Evolutionary conservation across 305 asterid species (phyloP), one percentile per base, ranked within the genome.

Genomic region (Lippia alba): DNA sequence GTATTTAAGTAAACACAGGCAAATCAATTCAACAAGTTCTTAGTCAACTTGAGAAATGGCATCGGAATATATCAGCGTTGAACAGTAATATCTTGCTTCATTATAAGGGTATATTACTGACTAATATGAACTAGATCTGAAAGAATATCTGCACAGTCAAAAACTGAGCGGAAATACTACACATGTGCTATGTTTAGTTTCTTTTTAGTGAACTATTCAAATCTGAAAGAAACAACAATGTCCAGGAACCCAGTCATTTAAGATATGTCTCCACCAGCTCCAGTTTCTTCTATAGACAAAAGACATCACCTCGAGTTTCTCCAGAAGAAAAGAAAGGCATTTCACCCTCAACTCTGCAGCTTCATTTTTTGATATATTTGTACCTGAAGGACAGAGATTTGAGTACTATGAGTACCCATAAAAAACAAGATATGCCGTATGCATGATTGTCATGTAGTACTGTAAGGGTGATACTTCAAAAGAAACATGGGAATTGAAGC

Each of bases 331-430:
- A 40, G 81, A 79, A 63, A 94, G 79, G 82, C 94, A 89, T 74
- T 86, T 83, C 74, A 44, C 68, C 81, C 90, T 85, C 84, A 92
- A 75, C 72, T 84, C 83, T 49, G 87, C 86, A 24, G 98, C 96
- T 65, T 89, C 98, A 76, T 15, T 79, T 86, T 83, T 87, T 71
- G 99, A 85, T 67, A 92, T 83, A 83, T 74, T 80, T 75, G 96
- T 82, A 79, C 99, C 99, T 92, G 87, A 69, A 64, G 69, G 67
- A 75, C 56, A 76, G 12, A 71, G 67, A 74, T 66, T 24, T 63
- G 55, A 62, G 69, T 61, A 54, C 41, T 64, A 61, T 33, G 24
- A 58, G 5, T 36, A 24, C 30, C 41, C 41, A 36, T 36, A 19
- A 66, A 20, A 20, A 59, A 56, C 56, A 63, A 48, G 45, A 50